These are phyloP conservation scores for Meripilus lineatus DNA, from an alignment of 1,284 basidiomycete genomes.

Conservation along the genomic window DNA sequence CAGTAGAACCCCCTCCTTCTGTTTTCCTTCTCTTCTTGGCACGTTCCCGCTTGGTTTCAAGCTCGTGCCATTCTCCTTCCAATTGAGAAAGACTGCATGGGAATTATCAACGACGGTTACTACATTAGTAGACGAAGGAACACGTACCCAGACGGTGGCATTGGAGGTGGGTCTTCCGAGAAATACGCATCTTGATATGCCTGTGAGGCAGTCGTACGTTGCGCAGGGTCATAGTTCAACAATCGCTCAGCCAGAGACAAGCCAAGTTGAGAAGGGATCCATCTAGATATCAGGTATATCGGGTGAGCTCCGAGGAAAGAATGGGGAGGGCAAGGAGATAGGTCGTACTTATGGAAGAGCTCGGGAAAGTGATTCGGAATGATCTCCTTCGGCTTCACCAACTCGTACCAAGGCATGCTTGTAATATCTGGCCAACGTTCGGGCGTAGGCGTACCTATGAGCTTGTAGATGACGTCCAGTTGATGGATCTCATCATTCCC, in stretches of 20 bases:
- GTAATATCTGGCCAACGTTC: constrained; percentile 81
- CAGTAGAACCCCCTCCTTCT: constrained; percentile 23
- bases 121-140: constrained; percentile 3
- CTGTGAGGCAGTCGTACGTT: constrained; percentile 74
- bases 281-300: not conserved
- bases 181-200: constrained; percentile 87
- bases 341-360: constrained; percentile 70
- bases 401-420: constrained; percentile 95
- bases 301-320: not conserved
- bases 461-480: constrained; percentile 86
- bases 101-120: not conserved
- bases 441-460: constrained; percentile 86
- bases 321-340: no score
- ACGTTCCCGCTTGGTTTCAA: constrained; percentile 83
- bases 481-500: constrained; percentile 98
- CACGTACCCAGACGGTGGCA: constrained; percentile 76
- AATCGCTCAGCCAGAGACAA: constrained; percentile 83
- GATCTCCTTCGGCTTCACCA: constrained; percentile 84
- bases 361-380: constrained; percentile 73
- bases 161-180: constrained; percentile 69
- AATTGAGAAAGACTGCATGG: constrained; percentile 58
- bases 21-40: constrained; percentile 68
- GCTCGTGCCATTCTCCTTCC: constrained; percentile 93
- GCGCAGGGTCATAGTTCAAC: constrained; percentile 78
- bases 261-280: constrained; percentile 64